Evolutionary conservation across 2,329 filamentous ascomycete genomes (phyloP).

Genomic region (Colletotrichum spaethianum): DNA sequence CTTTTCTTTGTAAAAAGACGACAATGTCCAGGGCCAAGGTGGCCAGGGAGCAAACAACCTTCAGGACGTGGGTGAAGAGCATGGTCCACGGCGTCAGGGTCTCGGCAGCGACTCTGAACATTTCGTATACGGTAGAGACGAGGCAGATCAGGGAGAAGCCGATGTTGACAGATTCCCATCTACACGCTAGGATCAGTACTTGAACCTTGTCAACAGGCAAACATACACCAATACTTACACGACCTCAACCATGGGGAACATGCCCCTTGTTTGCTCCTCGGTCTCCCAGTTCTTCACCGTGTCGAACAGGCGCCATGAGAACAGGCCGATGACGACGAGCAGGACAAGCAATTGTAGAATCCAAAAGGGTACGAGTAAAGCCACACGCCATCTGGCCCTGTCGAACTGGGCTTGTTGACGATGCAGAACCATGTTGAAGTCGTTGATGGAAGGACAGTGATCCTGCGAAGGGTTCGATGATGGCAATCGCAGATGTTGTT

Average conservation of each 20-base stretch:
- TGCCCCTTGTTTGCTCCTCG: conserved; percentile 52
- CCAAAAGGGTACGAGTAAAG: conserved; percentile 66
- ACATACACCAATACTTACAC: conserved; percentile 58
- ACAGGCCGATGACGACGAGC: conserved; percentile 64
- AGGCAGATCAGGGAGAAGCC: conserved; percentile 63
- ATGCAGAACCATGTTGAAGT: conserved; percentile 56
- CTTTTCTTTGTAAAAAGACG: conserved; percentile 61
- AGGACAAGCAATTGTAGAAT: conserved; percentile 61
- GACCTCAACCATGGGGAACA: conserved; percentile 62
- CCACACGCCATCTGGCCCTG: conserved; percentile 65
- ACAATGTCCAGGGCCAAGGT: conserved; percentile 67
- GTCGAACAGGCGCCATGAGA: conserved; percentile 66
- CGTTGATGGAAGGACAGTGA: background rate
- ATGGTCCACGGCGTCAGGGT: conserved; percentile 69
- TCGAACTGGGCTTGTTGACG: conserved; percentile 67
- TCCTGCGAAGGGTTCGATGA: conserved; percentile 21
- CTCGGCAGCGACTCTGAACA: conserved; percentile 62
- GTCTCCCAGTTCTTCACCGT: conserved; percentile 61
- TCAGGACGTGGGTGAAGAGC: conserved; percentile 66
- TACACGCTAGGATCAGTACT: conserved; percentile 45
- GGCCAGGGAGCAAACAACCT: conserved; percentile 61
- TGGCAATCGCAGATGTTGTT: conserved; percentile 21
- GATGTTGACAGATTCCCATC: conserved; percentile 70
- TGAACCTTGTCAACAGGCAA: background rate
- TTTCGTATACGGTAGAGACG: conserved; percentile 62